Conservation (phyloP, 176 grass and related monocot genomes). For the Elymus sibiricus region DNA sequence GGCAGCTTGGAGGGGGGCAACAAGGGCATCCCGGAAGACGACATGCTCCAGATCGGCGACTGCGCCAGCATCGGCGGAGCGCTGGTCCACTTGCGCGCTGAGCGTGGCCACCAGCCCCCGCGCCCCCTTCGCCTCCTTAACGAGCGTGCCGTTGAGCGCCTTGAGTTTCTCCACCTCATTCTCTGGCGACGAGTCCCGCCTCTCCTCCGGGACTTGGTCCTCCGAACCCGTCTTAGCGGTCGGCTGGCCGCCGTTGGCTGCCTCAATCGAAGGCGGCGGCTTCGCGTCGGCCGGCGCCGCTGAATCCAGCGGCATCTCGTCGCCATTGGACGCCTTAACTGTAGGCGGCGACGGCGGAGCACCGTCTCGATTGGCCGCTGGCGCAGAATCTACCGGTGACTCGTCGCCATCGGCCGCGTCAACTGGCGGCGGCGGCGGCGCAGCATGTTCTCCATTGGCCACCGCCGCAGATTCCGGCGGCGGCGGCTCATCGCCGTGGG, state of each 20-base stretch:
- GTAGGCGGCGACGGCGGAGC: not conserved
- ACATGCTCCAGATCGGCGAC: not conserved
- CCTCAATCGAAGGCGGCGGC: not conserved
- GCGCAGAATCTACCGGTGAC: not conserved
- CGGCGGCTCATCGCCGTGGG: too few species aligned
- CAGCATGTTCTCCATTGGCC: not conserved
- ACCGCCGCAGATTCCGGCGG: not conserved
- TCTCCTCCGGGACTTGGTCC: not conserved
- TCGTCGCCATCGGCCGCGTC: not conserved
- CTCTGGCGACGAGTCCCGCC: not conserved
- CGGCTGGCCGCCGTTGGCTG: not conserved
- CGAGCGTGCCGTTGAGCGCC: not conserved
- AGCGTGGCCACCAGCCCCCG: constrained; percentile 14
- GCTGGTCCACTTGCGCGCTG: not conserved
- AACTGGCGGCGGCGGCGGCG: not conserved
- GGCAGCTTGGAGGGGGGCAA: not conserved
- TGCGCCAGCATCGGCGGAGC: not conserved
- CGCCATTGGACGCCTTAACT: not conserved
- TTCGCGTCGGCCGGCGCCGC: not conserved
- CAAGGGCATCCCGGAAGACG: not conserved
- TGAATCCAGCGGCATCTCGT: not conserved
- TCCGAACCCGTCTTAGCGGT: not conserved
- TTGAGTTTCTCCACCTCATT: not conserved
- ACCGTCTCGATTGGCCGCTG: not conserved
- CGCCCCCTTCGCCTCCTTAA: constrained; percentile 5